Conservation (phyloP, 192 early-diverging fungal species). For the Jimgerdemannia flammicorona region DNA sequence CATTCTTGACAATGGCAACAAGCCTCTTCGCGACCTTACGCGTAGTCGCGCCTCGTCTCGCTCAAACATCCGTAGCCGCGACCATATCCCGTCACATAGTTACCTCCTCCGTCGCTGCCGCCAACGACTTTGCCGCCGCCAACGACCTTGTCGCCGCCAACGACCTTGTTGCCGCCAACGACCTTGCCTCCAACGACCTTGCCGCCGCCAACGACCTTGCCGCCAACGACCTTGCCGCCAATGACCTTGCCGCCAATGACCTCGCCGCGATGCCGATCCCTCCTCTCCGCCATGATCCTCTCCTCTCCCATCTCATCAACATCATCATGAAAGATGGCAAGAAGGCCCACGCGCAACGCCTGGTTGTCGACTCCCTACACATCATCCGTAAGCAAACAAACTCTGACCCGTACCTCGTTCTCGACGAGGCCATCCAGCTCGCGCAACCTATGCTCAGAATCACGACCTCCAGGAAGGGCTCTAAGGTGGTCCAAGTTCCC, state of each 20-base stretch:
- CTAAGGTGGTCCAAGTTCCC: constrained; percentile 79
- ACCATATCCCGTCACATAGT: not conserved
- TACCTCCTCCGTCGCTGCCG: not conserved
- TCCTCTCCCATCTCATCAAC: constrained; percentile 78
- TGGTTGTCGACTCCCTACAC: constrained; percentile 62
- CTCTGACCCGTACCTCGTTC: constrained; percentile 59
- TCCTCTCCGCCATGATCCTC: constrained; percentile 43
- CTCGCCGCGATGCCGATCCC: not conserved
- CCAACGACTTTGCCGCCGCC: not conserved
- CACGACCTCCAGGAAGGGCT: constrained; percentile 68
- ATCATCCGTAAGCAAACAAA: constrained; percentile 62
- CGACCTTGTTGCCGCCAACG: no score
- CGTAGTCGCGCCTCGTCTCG: not conserved
- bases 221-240: no score
- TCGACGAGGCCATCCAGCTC: constrained; percentile 70
- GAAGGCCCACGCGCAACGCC: constrained; percentile 71
- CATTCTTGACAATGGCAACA: not conserved
- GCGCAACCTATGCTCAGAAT: constrained; percentile 74
- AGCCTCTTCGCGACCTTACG: not conserved
- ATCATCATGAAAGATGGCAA: constrained; percentile 92
- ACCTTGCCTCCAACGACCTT: no score
- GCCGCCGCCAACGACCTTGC: no score
- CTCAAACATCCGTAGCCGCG: not conserved
- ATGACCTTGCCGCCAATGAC: no score
- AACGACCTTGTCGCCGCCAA: no score